Conservation (phyloP, 257 asterid species). For the Ligustrum vulgare region DNA sequence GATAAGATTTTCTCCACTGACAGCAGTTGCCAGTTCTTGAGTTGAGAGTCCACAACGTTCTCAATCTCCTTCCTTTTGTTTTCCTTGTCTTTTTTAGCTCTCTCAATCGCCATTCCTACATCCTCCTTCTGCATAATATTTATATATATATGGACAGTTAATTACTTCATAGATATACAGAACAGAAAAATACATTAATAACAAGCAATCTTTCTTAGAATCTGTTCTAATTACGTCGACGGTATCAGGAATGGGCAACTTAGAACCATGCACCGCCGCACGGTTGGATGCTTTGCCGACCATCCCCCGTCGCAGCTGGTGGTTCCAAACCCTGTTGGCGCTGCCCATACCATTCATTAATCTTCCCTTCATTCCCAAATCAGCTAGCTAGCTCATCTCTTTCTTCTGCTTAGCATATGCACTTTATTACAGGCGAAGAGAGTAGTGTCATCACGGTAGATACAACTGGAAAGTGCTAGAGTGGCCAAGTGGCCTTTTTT, state of each 20-base stretch:
- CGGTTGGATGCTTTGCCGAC: constrained; percentile 54
- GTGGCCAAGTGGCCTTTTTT: no score
- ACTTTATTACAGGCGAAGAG: no score
- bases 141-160: neutral
- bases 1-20: constrained; percentile 25
- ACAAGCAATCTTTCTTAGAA: neutral
- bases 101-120: constrained; percentile 34
- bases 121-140: constrained; percentile 31
- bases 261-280: constrained; percentile 67
- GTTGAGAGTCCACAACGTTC: constrained; percentile 42
- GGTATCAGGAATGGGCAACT: constrained; percentile 48
- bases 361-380: neutral
- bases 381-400: no score
- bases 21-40: constrained; percentile 44
- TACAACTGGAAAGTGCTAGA: no score
- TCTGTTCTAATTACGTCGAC: constrained; percentile 18
- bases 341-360: no score
- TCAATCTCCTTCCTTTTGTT: constrained; percentile 47
- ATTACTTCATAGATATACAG: neutral
- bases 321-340: no score
- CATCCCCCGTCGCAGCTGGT: constrained; percentile 29
- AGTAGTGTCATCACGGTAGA: no score
- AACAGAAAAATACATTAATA: neutral
- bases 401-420: no score
- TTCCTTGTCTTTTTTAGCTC: constrained; percentile 32